Evolutionary conservation across 2,329 filamentous ascomycete species (phyloP).

Genomic region (Cadophora sp.): DNA sequence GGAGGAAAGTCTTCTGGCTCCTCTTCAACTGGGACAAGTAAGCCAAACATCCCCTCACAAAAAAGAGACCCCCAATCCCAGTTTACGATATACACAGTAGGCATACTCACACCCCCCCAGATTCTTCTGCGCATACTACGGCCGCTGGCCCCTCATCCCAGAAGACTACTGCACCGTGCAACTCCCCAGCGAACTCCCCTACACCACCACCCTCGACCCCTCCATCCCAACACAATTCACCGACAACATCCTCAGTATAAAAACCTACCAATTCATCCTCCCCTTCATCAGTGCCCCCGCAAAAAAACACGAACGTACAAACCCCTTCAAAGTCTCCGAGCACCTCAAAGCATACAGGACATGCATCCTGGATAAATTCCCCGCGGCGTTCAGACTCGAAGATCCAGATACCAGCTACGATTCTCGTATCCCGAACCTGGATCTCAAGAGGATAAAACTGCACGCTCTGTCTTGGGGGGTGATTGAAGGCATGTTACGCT

Average conservation of each 20-base stretch:
- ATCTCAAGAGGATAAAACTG: neutral
- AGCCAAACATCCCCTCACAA: neutral
- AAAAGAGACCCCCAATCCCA: too few relatives aligned
- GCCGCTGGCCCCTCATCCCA: neutral
- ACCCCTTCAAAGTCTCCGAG: slow-evolving; percentile 4
- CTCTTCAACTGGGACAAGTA: slow-evolving; percentile 2
- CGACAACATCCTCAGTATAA: slow-evolving; percentile 6
- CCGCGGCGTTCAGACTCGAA: neutral
- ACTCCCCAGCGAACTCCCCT: slow-evolving; percentile 9
- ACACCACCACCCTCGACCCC: slow-evolving; percentile 1
- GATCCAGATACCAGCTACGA: slow-evolving; percentile 8
- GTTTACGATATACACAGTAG: too few relatives aligned
- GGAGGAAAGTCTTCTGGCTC: slow-evolving; percentile 12
- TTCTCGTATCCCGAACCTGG: neutral
- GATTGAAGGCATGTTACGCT: slow-evolving; percentile 7
- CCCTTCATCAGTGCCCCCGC: slow-evolving; percentile 13
- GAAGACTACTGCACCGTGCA: slow-evolving; percentile 1
- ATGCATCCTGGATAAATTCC: neutral
- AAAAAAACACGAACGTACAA: neutral
- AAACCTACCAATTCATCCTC: slow-evolving; percentile 8
- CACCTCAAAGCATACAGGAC: slow-evolving; percentile 1
- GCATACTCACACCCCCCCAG: neutral
- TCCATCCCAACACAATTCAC: neutral
- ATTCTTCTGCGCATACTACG: slow-evolving; percentile 9
- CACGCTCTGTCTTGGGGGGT: slow-evolving; percentile 3